Evolutionary conservation across 768 basidiomycete species (phyloP), one percentile per base, ranked within the genome.

Genomic region (Phaeotremella fagi): DNA sequence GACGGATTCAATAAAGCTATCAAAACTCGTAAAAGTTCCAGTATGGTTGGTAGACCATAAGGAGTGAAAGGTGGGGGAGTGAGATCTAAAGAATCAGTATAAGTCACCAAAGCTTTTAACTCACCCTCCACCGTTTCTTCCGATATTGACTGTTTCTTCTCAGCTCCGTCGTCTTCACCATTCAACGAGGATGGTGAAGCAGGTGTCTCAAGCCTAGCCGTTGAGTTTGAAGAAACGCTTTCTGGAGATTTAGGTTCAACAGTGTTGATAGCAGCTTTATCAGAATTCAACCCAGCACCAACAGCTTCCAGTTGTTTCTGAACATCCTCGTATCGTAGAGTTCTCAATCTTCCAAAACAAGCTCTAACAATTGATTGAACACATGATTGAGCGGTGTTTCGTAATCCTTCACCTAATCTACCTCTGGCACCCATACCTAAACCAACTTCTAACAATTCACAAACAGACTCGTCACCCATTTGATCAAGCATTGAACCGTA

Each of bases 381-480:
- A 0, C 87, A 88, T 26, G 82, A 82, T 72, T 97, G 72, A 3
- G 72, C 68, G 0, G 72, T 65, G 25, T 63, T 68, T 24, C 63
- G 43, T 25, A 70, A 47, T 5, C 65, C 60, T 46, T 71, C 57
- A 3, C 53, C 50, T n/a, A 97, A 78, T 50, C 95, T 80, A 82
- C 95, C 92, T 72, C 97, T 88, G 73, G 94, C 97, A 61, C 91
- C 90, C 45, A 94, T 97, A 11, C 91, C 94, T 61, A 99, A 75
- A 3, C 97, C 94, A 1, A 92, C 94, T 75, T 99, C 95, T 63
- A 99, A 78, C 86, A 99, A 91, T 76, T 97, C 95, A 71, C 95
- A 99, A 15, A 98, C 85, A 70, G 91, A 90, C 48, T 95, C 82
- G 65, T 99, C 94, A 24, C 88, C 89, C 29, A 98, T 80, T 9